phyloP scores from a whole-genome alignment of 2,329 filamentous ascomycete genomes.

The Ascochyta pisi region DNA sequence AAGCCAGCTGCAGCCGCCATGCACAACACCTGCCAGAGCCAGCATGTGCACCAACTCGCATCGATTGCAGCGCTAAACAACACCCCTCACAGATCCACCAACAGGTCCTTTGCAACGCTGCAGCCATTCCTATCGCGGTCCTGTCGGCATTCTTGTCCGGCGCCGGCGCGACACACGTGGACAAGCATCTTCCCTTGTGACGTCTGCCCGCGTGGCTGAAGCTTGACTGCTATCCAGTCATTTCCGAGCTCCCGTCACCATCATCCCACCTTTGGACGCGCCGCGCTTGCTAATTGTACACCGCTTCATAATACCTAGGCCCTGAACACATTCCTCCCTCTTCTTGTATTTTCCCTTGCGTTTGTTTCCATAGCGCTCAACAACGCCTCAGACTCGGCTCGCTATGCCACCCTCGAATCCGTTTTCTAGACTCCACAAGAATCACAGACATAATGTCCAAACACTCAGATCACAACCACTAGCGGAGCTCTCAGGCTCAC shows the following conservation, averaged over 20 bases:
- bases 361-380: not conserved
- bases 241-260: slow-evolving; percentile 5
- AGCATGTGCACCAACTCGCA: slow-evolving; percentile 11
- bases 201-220: slow-evolving; percentile 16
- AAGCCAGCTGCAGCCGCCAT: slow-evolving; percentile 14
- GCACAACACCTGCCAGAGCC: slow-evolving; percentile 12
- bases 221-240: slow-evolving; percentile 19
- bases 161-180: slow-evolving; percentile 8
- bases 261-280: slow-evolving; percentile 13
- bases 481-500: slow-evolving; percentile 84
- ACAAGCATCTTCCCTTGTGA: slow-evolving; percentile 18
- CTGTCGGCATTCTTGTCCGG: slow-evolving; percentile 3
- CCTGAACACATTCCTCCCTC: not conserved
- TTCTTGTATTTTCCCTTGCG: not conserved
- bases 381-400: not conserved
- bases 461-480: slow-evolving; percentile 65
- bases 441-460: slow-evolving; percentile 59
- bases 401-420: slow-evolving; percentile 33
- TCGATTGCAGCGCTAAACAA: slow-evolving; percentile 22
- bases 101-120: slow-evolving; percentile 2
- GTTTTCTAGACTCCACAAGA: slow-evolving; percentile 39
- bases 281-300: slow-evolving; percentile 11
- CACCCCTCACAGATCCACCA: slow-evolving; percentile 20
- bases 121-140: slow-evolving; percentile 12
- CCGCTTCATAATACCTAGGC: slow-evolving; percentile 12